Conservation (phyloP, 1,139 yeast genomes). For the Saccharomyces hybrid region DNA sequence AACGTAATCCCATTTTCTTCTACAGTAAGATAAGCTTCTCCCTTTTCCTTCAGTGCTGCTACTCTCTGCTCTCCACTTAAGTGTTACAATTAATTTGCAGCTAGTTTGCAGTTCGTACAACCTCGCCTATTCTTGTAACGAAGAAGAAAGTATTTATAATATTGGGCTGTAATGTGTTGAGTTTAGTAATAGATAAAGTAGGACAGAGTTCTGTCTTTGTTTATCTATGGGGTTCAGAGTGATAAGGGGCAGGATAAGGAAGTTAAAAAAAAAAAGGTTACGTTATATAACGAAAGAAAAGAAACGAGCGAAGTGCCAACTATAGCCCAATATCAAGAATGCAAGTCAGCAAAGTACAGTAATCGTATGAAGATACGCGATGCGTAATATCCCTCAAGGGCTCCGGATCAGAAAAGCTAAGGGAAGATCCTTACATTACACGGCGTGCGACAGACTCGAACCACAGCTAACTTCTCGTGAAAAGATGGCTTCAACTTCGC, state of each 20-base stretch:
- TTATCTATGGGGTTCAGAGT: not conserved
- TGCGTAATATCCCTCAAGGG: not conserved
- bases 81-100: not conserved
- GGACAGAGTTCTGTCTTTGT: not conserved
- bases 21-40: not conserved
- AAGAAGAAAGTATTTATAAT: not conserved
- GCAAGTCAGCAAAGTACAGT: not conserved
- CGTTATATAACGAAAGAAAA: not conserved
- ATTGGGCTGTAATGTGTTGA: not conserved
- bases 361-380: constrained; percentile 1
- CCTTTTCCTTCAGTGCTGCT: not conserved
- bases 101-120: not conserved
- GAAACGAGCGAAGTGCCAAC: not conserved
- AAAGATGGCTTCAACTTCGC: not conserved
- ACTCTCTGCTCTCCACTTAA: not conserved
- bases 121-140: not conserved
- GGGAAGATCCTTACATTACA: constrained; percentile 1
- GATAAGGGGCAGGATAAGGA: not conserved
- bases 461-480: not conserved
- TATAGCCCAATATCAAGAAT: not conserved
- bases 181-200: not conserved
- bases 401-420: not conserved
- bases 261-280: not conserved
- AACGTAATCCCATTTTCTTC: constrained; percentile 35
- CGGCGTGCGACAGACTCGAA: not conserved